Evolutionary conservation across 129 eudicot species (phyloP).

Genomic region (sunflower (Helianthus annuus)): HanXRQr2.0-SUNRISE NC_035436.2:199456611-199457110

Average conservation of each 20-base stretch:
- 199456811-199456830: slow-evolving; percentile 14
- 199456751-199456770: slow-evolving; percentile 23
- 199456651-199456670: slow-evolving; percentile 29
- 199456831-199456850: not conserved
- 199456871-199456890: not conserved
- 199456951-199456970: no score
- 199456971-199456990: no score
- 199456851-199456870: not conserved
- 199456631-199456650: slow-evolving; percentile 14
- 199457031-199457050: no score
- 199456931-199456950: not conserved
- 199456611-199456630: slow-evolving; percentile 18
- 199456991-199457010: no score
- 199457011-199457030: no score
- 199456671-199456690: slow-evolving; percentile 21
- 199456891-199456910: not conserved
- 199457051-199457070: no score
- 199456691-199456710: slow-evolving; percentile 21
- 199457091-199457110: no score
- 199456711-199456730: not conserved
- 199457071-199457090: no score
- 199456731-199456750: slow-evolving; percentile 21
- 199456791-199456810: slow-evolving; percentile 26
- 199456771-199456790: slow-evolving; percentile 12
- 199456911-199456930: not conserved